phyloP scores from a whole-genome alignment of 352 stramenopile species.

The Pythium myriotylum region DNA sequence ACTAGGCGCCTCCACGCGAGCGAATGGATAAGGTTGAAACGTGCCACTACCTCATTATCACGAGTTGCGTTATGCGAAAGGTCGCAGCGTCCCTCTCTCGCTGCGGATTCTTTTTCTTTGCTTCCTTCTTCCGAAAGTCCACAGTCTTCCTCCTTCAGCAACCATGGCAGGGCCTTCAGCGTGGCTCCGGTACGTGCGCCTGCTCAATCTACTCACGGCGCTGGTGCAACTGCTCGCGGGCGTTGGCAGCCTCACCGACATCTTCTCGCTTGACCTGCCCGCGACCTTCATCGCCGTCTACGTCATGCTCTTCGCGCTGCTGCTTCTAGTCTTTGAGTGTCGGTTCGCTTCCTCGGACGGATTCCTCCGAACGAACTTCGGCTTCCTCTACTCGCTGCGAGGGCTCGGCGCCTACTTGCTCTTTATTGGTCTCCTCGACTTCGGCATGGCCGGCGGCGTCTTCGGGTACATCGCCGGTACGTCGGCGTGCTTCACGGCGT shows the following conservation, averaged over 20 bases:
- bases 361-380: constrained; percentile 38
- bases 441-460: constrained; percentile 36
- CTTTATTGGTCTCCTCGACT: constrained; percentile 41
- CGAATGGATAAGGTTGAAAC: too few relatives aligned
- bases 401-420: constrained; percentile 35
- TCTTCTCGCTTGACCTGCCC: constrained; percentile 34
- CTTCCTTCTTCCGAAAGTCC: neutral
- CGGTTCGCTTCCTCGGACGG: constrained; percentile 30
- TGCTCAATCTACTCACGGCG: constrained; percentile 35
- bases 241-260: constrained; percentile 33
- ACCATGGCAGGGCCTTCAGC: neutral
- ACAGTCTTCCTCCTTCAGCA: neutral
- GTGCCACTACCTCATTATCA: too few relatives aligned
- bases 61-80: too few relatives aligned
- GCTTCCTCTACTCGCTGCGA: constrained; percentile 41
- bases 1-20: constrained; percentile 42
- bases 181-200: constrained; percentile 29
- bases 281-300: constrained; percentile 40
- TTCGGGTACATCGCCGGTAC: constrained; percentile 29
- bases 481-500: constrained; percentile 27
- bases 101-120: neutral
- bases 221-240: constrained; percentile 33
- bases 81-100: neutral
- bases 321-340: constrained; percentile 40
- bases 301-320: constrained; percentile 36